Conservation (phyloP, 2,329 filamentous ascomycete genomes). For the Paecilomyces variotii region DNA sequence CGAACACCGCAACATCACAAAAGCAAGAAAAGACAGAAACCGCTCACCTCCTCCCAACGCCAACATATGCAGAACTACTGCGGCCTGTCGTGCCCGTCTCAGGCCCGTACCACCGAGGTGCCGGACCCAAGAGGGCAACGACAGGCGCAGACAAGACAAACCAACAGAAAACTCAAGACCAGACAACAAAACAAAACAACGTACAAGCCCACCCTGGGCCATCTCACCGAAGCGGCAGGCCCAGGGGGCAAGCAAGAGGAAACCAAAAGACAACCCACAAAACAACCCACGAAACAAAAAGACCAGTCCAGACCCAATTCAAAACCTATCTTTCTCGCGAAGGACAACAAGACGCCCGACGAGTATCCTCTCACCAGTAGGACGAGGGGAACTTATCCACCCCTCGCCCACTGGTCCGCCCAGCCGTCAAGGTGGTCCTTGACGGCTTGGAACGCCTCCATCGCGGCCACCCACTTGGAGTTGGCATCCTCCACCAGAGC, state of each 20-base stretch:
- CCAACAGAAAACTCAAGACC: neutral
- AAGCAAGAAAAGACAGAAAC: neutral
- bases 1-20: neutral
- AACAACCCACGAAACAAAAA: neutral
- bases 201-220: neutral
- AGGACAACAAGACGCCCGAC: neutral
- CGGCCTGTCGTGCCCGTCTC: neutral
- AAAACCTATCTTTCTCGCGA: neutral
- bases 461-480: constrained; percentile 45
- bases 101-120: neutral
- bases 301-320: neutral
- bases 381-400: constrained; percentile 4
- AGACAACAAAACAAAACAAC: neutral
- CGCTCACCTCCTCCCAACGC: neutral
- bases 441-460: constrained; percentile 11
- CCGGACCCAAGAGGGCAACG: neutral
- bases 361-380: neutral
- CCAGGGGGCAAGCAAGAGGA: neutral
- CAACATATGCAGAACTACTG: neutral
- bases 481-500: constrained; percentile 50
- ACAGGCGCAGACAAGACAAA: neutral
- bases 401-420: constrained; percentile 12
- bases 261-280: neutral
- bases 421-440: constrained; percentile 14
- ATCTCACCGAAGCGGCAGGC: neutral